Conservation (phyloP, 352 stramenopile species). For the Pythium sp. region DNA sequence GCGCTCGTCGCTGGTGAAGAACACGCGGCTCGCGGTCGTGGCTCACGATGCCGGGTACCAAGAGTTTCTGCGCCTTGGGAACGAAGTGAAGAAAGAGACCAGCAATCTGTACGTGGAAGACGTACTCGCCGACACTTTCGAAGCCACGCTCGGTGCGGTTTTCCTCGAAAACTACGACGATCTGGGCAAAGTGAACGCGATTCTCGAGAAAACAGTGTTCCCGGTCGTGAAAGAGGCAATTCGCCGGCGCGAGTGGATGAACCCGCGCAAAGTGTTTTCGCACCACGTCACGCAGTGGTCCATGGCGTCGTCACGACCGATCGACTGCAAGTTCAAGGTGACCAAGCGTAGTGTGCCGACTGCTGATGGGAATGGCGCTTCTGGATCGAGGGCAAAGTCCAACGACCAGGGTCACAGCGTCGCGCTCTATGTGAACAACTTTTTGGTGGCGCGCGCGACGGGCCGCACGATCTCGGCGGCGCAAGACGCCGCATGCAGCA, state of each 20-base stretch:
- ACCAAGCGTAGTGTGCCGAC: slow-evolving; percentile 21
- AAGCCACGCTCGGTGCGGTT: slow-evolving; percentile 71
- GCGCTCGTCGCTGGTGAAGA: slow-evolving; percentile 83
- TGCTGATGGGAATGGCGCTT: neutral
- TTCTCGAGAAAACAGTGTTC: slow-evolving; percentile 66
- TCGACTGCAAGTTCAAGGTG: slow-evolving; percentile 53
- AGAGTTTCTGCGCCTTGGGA: slow-evolving; percentile 72
- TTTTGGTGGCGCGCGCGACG: slow-evolving; percentile 51
- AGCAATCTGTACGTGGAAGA: slow-evolving; percentile 71
- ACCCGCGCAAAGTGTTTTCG: slow-evolving; percentile 60
- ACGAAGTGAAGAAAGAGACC: slow-evolving; percentile 42
- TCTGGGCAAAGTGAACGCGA: slow-evolving; percentile 52
- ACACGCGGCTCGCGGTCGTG: slow-evolving; percentile 66
- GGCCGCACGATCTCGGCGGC: slow-evolving; percentile 68
- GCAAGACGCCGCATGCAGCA: slow-evolving; percentile 65
- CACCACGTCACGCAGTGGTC: slow-evolving; percentile 67
- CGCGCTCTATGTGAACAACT: slow-evolving; percentile 66
- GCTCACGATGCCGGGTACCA: slow-evolving; percentile 57
- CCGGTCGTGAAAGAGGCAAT: slow-evolving; percentile 72
- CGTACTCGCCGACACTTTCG: slow-evolving; percentile 78
- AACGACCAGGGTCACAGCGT: slow-evolving; percentile 43
- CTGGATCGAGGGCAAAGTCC: neutral
- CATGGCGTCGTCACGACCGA: slow-evolving; percentile 22
- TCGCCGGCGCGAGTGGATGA: slow-evolving; percentile 80
- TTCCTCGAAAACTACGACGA: slow-evolving; percentile 70